These are phyloP conservation scores for Bipolaris gigantea DNA, from an alignment of 2,329 filamentous ascomycete species.

Conservation along the genomic window DNA sequence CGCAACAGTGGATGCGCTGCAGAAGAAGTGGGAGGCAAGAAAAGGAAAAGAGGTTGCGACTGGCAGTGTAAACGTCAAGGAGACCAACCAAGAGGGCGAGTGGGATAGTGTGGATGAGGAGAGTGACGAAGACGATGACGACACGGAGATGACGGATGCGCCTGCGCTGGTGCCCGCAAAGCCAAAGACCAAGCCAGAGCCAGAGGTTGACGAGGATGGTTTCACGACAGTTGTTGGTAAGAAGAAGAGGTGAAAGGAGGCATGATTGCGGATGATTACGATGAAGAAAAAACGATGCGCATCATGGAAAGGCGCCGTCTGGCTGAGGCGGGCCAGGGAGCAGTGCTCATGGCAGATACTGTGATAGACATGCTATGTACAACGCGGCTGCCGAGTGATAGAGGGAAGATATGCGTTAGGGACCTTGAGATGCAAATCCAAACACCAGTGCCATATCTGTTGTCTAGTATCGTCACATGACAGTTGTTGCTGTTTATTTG, in stretches of 20 bases:
- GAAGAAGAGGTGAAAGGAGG: constrained; percentile 39
- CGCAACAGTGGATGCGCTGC: constrained; percentile 65
- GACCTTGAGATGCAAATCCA: background rate
- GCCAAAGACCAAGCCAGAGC: constrained; percentile 39
- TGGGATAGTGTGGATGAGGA: constrained; percentile 55
- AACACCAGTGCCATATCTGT: background rate
- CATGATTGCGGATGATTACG: background rate
- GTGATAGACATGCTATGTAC: background rate
- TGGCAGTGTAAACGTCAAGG: constrained; percentile 52
- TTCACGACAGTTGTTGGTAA: constrained; percentile 49
- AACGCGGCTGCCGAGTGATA: background rate
- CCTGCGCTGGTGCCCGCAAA: constrained; percentile 40
- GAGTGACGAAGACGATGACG: constrained; percentile 49
- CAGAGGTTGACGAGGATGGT: constrained; percentile 48
- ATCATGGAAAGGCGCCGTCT: background rate
- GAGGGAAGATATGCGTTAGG: no score
- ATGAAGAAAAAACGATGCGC: background rate
- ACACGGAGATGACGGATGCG: constrained; percentile 44
- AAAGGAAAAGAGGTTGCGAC: constrained; percentile 61
- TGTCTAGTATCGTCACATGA: background rate
- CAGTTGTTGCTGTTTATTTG: background rate
- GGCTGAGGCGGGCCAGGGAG: background rate
- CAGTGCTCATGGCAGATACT: background rate
- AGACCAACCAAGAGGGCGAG: constrained; percentile 57
- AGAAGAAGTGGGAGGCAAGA: constrained; percentile 63